Percentiles rank a stretch among this genome's conserved stretches.
Conservation (phyloP, 2,329 filamentous ascomycete species). For the Dothideomycetes sp. region DNA sequence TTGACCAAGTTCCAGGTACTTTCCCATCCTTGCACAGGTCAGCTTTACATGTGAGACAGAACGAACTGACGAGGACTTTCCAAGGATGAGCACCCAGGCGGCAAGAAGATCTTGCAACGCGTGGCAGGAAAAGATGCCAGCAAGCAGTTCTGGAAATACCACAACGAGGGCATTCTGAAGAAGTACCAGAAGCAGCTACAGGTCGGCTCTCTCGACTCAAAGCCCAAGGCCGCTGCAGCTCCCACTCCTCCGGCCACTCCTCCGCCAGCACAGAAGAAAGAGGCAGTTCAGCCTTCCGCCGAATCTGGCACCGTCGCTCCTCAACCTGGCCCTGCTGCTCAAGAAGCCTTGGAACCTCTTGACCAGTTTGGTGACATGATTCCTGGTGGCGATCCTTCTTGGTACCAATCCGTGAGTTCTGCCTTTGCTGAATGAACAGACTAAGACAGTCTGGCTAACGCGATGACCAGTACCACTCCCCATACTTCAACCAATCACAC, state of each 20-base stretch:
- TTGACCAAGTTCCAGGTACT: slow-evolving; percentile 55
- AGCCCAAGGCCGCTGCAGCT: slow-evolving; percentile 52
- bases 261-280: slow-evolving; percentile 35
- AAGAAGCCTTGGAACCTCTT: slow-evolving; percentile 59
- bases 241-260: slow-evolving; percentile 42
- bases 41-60: too few relatives aligned
- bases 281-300: slow-evolving; percentile 48
- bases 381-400: slow-evolving; percentile 83
- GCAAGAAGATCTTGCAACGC: slow-evolving; percentile 60
- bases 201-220: slow-evolving; percentile 79
- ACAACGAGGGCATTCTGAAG: slow-evolving; percentile 71
- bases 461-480: slow-evolving; percentile 71
- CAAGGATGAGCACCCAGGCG: slow-evolving; percentile 37
- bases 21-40: slow-evolving; percentile 46
- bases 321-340: slow-evolving; percentile 30
- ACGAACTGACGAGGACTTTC: too few relatives aligned
- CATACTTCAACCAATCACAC: slow-evolving; percentile 93
- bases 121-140: slow-evolving; percentile 59
- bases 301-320: slow-evolving; percentile 46
- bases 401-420: slow-evolving; percentile 79
- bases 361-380: slow-evolving; percentile 80
- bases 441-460: not conserved
- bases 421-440: too few relatives aligned
- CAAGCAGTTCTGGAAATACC: slow-evolving; percentile 63
- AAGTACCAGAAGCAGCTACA: slow-evolving; percentile 73